Percentiles rank a stretch among this genome's conserved stretches.
Conservation (phyloP, 108 stramenopile genomes). For the Cylindrotheca fusiformis region DNA sequence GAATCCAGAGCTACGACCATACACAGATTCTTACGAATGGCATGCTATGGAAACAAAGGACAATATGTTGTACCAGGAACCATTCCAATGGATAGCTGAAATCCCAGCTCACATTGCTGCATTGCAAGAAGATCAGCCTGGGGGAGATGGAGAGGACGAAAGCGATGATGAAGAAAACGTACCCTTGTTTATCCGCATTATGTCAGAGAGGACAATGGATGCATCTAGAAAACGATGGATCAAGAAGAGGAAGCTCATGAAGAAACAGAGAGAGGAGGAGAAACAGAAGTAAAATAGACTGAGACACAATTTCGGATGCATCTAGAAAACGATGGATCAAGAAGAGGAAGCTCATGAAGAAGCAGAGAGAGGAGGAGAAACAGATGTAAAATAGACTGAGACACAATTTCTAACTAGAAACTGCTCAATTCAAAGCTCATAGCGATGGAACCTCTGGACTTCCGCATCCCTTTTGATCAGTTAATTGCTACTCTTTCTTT, state of each 20-base stretch:
- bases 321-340: slow-evolving; percentile 32
- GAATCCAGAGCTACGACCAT: slow-evolving; percentile 27
- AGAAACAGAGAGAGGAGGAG: slow-evolving; percentile 11
- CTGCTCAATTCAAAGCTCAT: no score
- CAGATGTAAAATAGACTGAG: no score
- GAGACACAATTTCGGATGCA: slow-evolving; percentile 34
- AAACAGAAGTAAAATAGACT: no score
- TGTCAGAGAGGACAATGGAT: slow-evolving; percentile 42
- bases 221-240: slow-evolving; percentile 34
- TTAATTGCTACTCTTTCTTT: slow-evolving; percentile 13
- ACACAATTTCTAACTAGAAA: slow-evolving; percentile 36
- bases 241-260: slow-evolving; percentile 13
- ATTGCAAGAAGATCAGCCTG: neutral
- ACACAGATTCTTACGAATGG: slow-evolving; percentile 75
- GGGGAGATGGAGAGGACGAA: slow-evolving; percentile 8
- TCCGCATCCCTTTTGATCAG: no score
- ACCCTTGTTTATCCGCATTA: slow-evolving; percentile 39
- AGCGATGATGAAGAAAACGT: slow-evolving; percentile 4
- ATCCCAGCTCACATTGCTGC: slow-evolving; percentile 15
- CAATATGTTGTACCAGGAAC: slow-evolving; percentile 30
- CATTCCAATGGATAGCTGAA: slow-evolving; percentile 20
- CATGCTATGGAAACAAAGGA: slow-evolving; percentile 51
- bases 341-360: slow-evolving; percentile 13
- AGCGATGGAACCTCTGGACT: no score
- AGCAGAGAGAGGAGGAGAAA: slow-evolving; percentile 10